Conservation (phyloP, 192 early-diverging fungal genomes). For the Entophlyctis luteolus region DNA sequence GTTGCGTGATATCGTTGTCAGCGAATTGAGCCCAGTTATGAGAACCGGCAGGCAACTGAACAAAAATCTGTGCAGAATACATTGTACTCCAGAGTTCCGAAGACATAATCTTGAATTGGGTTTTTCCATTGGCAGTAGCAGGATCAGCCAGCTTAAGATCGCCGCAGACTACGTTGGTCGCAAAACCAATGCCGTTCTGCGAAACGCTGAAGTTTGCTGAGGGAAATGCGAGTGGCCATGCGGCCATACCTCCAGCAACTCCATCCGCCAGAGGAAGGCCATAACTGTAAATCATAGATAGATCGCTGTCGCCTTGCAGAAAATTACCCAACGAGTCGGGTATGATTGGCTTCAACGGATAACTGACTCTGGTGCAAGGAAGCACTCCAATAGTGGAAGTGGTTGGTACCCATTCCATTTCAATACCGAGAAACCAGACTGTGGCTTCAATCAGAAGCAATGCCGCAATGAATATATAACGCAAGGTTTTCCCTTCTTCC, state of each 20-base stretch:
- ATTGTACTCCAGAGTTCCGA: conserved; percentile 15
- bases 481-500: conserved; percentile 20
- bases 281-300: conserved; percentile 23
- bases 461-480: conserved; percentile 7
- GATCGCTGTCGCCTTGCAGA: conserved; percentile 23
- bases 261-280: conserved; percentile 19
- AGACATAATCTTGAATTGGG: conserved; percentile 1
- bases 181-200: conserved; percentile 9
- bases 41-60: conserved; percentile 6
- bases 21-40: not conserved
- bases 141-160: not conserved
- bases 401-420: conserved; percentile 14
- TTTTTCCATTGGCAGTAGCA: conserved; percentile 3
- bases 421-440: conserved; percentile 18
- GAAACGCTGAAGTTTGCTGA: not conserved
- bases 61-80: not conserved
- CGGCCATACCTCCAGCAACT: conserved; percentile 11
- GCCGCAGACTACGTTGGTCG: conserved; percentile 6
- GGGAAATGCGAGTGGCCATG: not conserved
- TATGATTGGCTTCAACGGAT: not conserved
- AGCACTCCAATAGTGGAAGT: conserved; percentile 2
- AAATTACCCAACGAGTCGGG: conserved; percentile 1
- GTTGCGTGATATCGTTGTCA: not conserved
- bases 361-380: not conserved
- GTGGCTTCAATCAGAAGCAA: conserved; percentile 12